phyloP scores from a whole-genome alignment of 169 alveolate species.

The Eimeria acervulina region DNA sequence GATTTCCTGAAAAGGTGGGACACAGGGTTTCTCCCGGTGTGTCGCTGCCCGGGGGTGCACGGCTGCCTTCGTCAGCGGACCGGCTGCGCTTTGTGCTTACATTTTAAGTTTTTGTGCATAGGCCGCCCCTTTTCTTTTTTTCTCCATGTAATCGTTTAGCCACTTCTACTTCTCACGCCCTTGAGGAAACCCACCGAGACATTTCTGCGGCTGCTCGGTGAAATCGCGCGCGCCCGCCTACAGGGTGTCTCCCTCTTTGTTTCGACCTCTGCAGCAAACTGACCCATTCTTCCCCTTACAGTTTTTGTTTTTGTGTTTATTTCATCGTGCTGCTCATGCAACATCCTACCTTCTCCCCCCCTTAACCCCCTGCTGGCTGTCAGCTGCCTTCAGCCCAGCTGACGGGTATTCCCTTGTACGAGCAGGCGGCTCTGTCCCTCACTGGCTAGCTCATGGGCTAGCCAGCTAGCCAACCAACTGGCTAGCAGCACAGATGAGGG shows the following conservation, averaged over 20 bases:
- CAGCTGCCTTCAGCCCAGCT: neutral
- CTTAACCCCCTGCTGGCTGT: neutral
- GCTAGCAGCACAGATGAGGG: conserved; percentile 60
- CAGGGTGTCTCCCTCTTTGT: conserved; percentile 15
- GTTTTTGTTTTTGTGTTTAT: neutral
- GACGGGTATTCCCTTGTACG: neutral
- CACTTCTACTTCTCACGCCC: no score
- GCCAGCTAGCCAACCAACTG: neutral
- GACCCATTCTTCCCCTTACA: neutral
- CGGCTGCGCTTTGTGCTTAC: neutral
- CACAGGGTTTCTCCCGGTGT: neutral
- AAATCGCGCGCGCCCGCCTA: conserved; percentile 24
- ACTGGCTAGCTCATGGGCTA: conserved; percentile 33
- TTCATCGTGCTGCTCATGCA: neutral
- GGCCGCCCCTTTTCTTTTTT: neutral
- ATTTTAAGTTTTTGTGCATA: neutral
- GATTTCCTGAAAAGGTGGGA: neutral
- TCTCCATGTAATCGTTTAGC: neutral
- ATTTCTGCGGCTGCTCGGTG: conserved; percentile 14
- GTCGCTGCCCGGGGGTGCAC: conserved; percentile 50
- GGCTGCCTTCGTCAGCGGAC: conserved; percentile 56
- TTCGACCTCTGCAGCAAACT: neutral
- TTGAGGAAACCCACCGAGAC: neutral
- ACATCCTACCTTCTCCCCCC: neutral
- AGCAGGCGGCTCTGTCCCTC: neutral